These are phyloP conservation scores for Cryptosporidium sp. DNA, from an alignment of 169 alveolate species.

Conservation along the genomic window DNA sequence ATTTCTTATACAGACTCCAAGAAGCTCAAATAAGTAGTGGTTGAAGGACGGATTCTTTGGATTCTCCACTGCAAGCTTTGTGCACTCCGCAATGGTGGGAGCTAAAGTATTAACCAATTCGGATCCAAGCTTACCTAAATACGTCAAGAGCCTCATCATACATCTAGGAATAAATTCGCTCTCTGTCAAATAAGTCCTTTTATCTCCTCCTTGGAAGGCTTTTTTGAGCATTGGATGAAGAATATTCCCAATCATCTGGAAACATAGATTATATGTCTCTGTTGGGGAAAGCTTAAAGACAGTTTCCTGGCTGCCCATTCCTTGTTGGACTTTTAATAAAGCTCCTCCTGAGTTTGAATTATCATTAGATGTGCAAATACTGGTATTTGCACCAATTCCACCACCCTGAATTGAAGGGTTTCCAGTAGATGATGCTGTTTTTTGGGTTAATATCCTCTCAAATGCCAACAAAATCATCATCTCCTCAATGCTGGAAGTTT, in stretches of 20 bases:
- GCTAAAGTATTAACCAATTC: neutral
- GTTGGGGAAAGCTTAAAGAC: slow-evolving; percentile 12
- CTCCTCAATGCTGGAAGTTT: slow-evolving; percentile 56
- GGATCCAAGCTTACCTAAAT: slow-evolving; percentile 23
- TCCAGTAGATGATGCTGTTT: neutral
- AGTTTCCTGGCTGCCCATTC: neutral
- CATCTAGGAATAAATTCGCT: slow-evolving; percentile 74
- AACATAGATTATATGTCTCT: slow-evolving; percentile 30
- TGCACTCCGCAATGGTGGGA: slow-evolving; percentile 45
- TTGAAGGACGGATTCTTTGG: slow-evolving; percentile 87
- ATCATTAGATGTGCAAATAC: neutral
- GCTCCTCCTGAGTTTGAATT: neutral
- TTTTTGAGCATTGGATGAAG: slow-evolving; percentile 53
- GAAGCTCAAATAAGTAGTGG: slow-evolving; percentile 86
- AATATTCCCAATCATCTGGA: slow-evolving; percentile 40
- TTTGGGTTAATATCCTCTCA: slow-evolving; percentile 60
- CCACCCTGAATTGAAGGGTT: neutral
- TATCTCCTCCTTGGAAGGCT: slow-evolving; percentile 13
- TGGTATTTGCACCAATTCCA: neutral
- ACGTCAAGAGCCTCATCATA: slow-evolving; percentile 34
- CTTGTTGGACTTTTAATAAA: neutral
- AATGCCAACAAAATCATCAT: slow-evolving; percentile 68
- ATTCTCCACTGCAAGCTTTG: slow-evolving; percentile 80
- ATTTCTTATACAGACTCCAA: slow-evolving; percentile 62
- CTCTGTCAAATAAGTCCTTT: slow-evolving; percentile 27